phyloP scores from a whole-genome alignment of 495 filamentous ascomycete species.

The Xylaria acuta region DNA sequence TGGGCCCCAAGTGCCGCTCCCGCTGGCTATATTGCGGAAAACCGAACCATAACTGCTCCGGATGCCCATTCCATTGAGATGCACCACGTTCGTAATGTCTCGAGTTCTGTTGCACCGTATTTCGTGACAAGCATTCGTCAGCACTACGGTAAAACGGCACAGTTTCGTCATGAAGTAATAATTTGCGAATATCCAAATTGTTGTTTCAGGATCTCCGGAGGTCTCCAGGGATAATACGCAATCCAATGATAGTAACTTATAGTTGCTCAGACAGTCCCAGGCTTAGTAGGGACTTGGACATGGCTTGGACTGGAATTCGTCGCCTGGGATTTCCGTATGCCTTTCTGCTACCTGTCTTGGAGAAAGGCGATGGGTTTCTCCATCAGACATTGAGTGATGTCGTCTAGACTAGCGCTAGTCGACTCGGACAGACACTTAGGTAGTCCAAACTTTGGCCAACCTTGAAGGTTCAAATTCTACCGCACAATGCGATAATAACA shows the following conservation, averaged over 20 bases:
- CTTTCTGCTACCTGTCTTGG: background rate
- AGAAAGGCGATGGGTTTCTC: background rate
- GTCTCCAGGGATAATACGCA: background rate
- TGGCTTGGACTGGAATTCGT: background rate
- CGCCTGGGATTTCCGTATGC: background rate
- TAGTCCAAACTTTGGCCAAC: background rate
- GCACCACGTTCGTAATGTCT: background rate
- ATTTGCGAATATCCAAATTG: background rate
- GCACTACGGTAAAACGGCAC: background rate
- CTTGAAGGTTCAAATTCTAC: background rate
- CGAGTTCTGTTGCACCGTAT: background rate
- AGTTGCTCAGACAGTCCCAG: background rate
- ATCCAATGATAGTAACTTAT: background rate
- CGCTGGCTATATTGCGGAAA: constrained; percentile 9
- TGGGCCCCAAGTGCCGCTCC: background rate
- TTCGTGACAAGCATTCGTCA: background rate
- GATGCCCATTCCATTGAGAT: background rate
- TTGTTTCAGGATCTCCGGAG: background rate
- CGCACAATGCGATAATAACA: constrained; percentile 22
- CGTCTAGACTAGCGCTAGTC: background rate
- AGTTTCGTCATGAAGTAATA: background rate
- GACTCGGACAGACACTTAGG: background rate
- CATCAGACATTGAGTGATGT: background rate
- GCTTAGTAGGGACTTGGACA: background rate
- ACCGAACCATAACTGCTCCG: background rate